These are phyloP conservation scores for Cytospora chrysosperma DNA, from an alignment of 2,329 filamentous ascomycete species.

Conservation along the genomic window DNA sequence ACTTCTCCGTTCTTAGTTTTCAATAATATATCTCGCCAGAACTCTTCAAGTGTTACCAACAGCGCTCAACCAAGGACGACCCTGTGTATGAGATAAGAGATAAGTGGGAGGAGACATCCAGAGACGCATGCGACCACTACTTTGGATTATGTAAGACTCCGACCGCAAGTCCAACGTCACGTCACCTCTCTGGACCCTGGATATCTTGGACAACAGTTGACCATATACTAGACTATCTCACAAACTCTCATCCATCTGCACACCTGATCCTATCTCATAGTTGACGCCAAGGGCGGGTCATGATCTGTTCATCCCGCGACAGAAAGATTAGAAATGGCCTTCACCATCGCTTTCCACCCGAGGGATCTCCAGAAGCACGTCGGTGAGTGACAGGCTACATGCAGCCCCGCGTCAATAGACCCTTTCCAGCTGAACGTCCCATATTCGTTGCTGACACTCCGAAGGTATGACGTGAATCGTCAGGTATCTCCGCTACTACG, in stretches of 20 bases:
- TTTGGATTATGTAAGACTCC: neutral
- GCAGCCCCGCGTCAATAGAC: neutral
- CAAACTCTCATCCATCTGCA: too few species aligned
- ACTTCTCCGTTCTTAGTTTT: too few species aligned
- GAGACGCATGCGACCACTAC: neutral
- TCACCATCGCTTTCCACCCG: slow-evolving; percentile 12
- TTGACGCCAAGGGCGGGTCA: slow-evolving; percentile 1
- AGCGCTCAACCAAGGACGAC: too few species aligned
- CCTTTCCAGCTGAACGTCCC: neutral
- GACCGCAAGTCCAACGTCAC: neutral
- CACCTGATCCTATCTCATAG: neutral
- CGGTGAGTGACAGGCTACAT: slow-evolving; percentile 11
- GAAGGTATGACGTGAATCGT: slow-evolving; percentile 31
- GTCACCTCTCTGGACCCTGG: neutral
- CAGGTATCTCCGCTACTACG: slow-evolving; percentile 32
- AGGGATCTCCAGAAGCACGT: slow-evolving; percentile 21
- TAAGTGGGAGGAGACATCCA: too few species aligned
- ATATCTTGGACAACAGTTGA: neutral
- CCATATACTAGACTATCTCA: too few species aligned
- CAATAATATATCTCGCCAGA: too few species aligned
- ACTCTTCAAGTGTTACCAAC: too few species aligned
- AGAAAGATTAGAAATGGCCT: slow-evolving; percentile 21
- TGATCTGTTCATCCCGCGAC: slow-evolving; percentile 10
- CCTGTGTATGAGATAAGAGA: too few species aligned
- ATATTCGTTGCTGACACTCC: neutral